Percentiles rank a stretch among this genome's conserved stretches.
Evolutionary conservation across 2,329 filamentous ascomycete species (phyloP).

Genomic region (Thelonectria blattea): DNA sequence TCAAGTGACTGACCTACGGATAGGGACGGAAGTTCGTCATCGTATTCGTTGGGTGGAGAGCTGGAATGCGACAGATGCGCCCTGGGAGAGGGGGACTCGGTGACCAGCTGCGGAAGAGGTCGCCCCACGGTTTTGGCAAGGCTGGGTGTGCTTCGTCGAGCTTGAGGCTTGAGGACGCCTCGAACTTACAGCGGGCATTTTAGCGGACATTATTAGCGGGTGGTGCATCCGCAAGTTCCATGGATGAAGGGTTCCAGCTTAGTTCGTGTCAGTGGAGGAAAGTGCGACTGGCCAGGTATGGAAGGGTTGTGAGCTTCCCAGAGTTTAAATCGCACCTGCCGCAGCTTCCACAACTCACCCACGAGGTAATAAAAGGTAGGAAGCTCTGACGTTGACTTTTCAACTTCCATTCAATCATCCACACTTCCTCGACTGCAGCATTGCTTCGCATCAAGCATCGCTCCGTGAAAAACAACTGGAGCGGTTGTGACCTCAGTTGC

Average conservation of each 20-base stretch:
- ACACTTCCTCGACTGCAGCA: background rate
- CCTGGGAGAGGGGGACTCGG: background rate
- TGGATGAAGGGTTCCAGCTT: background rate
- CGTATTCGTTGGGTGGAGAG: slow-evolving; percentile 6
- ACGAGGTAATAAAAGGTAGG: too few relatives aligned
- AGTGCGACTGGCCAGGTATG: slow-evolving; percentile 5
- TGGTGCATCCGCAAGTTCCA: background rate
- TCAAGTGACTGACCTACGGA: background rate
- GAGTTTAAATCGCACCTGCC: slow-evolving; percentile 17
- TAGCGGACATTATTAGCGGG: slow-evolving; percentile 11
- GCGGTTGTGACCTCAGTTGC: slow-evolving; percentile 1
- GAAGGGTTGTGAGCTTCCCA: background rate
- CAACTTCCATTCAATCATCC: background rate
- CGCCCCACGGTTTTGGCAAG: slow-evolving; percentile 27
- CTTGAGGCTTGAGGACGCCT: background rate
- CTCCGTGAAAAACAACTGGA: background rate
- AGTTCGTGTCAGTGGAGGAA: slow-evolving; percentile 14
- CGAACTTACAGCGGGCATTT: slow-evolving; percentile 4
- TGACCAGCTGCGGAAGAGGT: slow-evolving; percentile 4
- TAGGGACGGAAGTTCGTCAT: too few relatives aligned
- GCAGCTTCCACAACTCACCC: slow-evolving; percentile 6
- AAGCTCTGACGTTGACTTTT: background rate
- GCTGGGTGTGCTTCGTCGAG: slow-evolving; percentile 20
- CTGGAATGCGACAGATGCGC: slow-evolving; percentile 14
- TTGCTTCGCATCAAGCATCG: background rate